Base-by-base conservation (phyloP, 257 asterid genomes). In the Przewalskia tangutica region DNA sequence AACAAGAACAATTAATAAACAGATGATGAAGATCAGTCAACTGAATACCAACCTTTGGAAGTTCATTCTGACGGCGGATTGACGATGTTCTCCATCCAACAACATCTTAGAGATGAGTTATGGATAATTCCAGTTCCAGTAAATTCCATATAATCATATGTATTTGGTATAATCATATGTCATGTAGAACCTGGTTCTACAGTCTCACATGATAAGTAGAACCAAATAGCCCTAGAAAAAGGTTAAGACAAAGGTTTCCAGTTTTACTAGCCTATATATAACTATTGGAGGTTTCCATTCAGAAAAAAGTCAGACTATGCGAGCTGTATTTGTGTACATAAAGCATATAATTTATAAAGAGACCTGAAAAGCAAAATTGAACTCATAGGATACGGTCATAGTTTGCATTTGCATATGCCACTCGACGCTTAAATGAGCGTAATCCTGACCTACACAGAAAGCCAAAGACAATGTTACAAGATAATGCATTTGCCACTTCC, bases 71-170 rank as follows among this genome's bases (percentile, higher is more conserved):
- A 73, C 97, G 97, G 78, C 98, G 95, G 71, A 94, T 94, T 73
- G 98, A 94, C 51, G 98, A 93, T 48, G 98, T 94, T 86, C 98
- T 89, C 98, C 98, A 94, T 83, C 98, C 98, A 88, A 94, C 98
- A 89, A 94, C 88, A 79, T 91, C 98, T 94, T 82, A 85, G 78
- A 66, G 85, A 81, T 59, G 36, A 66, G 90, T 94, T 65, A 93
- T 88, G 91, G 92, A 83, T 83, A 85, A 85, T 55, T 46, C 50
- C 23, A 63, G 20, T 13, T 48, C 20, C 50, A 42, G 77, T 46
- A 32, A 44, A 80, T 80, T 7, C 23, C 60, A 5, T 80, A 67
- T 8, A 38, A 80, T 55, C 60, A 80, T 70, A 70, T 79, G 7
- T 50, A n/a, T n/a, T n/a, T n/a, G n/a, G n/a, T 80, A 67, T 8